Percentiles rank a stretch among this genome's conserved stretches.
phyloP scores from a whole-genome alignment of 2,329 filamentous ascomycete species.

The Penicillium sp. region DNA sequence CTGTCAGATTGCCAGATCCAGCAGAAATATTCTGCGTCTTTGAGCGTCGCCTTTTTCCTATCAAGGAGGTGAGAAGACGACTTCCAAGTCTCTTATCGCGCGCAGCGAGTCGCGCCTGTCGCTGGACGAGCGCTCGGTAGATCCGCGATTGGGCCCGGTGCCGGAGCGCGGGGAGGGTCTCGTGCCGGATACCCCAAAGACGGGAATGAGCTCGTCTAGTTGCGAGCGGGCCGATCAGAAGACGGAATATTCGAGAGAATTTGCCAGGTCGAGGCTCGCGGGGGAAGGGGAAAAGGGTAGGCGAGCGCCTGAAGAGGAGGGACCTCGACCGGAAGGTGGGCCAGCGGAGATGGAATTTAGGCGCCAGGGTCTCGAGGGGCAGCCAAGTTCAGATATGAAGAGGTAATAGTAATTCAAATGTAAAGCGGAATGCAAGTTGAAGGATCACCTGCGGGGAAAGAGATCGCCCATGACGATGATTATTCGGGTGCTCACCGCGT shows the following conservation, averaged over 20 bases:
- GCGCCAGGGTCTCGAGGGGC: conserved; percentile 28
- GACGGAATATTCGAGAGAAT: conserved; percentile 53
- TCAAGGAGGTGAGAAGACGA: conserved; percentile 28
- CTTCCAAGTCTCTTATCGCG: conserved; percentile 42
- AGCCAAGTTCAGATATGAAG: not conserved
- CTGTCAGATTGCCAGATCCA: conserved; percentile 4
- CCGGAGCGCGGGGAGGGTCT: conserved; percentile 71
- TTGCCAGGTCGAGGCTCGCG: conserved; percentile 25
- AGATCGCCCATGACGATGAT: conserved; percentile 12
- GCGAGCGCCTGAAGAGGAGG: conserved; percentile 17
- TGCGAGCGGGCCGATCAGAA: conserved; percentile 66
- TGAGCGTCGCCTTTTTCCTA: conserved; percentile 25
- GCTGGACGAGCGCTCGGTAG: conserved; percentile 70
- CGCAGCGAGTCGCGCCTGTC: conserved; percentile 56
- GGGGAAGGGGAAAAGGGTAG: conserved; percentile 17
- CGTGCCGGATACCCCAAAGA: conserved; percentile 70
- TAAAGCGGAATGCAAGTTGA: not conserved
- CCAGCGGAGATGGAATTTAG: conserved; percentile 26
- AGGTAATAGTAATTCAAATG: not conserved
- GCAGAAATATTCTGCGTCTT: conserved; percentile 13
- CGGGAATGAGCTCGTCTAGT: conserved; percentile 65
- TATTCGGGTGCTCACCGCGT: conserved; percentile 10
- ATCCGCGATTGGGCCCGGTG: conserved; percentile 73
- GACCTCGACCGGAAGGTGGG: conserved; percentile 18
- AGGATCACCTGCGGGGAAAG: conserved; percentile 8